Percentiles rank a stretch among this genome's conserved stretches.
Evolutionary conservation across 768 basidiomycete genomes (phyloP).

Genomic region (Leucogyrophana mollusca): DNA sequence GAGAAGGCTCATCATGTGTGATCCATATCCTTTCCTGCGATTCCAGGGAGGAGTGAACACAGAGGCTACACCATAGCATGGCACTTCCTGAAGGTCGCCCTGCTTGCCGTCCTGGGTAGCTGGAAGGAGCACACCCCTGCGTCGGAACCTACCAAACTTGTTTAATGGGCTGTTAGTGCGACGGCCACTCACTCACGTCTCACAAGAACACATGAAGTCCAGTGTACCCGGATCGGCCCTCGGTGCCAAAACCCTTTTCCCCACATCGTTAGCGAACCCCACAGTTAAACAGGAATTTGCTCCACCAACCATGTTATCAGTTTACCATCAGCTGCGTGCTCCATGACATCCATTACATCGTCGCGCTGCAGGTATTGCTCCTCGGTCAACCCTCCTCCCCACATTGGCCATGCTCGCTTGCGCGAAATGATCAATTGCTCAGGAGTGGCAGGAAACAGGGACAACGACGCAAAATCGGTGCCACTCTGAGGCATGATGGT

Average conservation of each 20-base stretch:
- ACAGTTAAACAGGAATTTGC: background rate
- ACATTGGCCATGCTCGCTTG: constrained; percentile 36
- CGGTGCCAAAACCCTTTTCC: constrained; percentile 52
- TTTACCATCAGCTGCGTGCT: constrained; percentile 44
- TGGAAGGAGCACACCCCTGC: constrained; percentile 28
- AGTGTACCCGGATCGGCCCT: constrained; percentile 44
- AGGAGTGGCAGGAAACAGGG: constrained; percentile 47
- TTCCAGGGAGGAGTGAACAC: constrained; percentile 54
- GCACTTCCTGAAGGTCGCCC: constrained; percentile 27
- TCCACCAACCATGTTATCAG: constrained; percentile 47
- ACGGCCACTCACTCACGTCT: constrained; percentile 44
- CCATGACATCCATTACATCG: constrained; percentile 35
- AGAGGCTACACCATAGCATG: constrained; percentile 52
- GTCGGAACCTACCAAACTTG: constrained; percentile 36
- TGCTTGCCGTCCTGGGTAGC: constrained; percentile 19
- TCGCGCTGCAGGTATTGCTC: constrained; percentile 48
- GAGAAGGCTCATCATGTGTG: constrained; percentile 63
- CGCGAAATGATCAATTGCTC: constrained; percentile 44
- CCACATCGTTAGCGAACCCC: background rate
- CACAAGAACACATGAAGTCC: constrained; percentile 55
- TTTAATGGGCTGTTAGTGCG: constrained; percentile 1
- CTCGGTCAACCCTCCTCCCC: constrained; percentile 42
- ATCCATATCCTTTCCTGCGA: constrained; percentile 55
- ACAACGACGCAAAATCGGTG: constrained; percentile 24
- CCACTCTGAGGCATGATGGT: too few relatives aligned